Evolutionary conservation across 2,329 filamentous ascomycete genomes (phyloP), one percentile per base, ranked within the genome.

Genomic region (Colletotrichum horii): DNA sequence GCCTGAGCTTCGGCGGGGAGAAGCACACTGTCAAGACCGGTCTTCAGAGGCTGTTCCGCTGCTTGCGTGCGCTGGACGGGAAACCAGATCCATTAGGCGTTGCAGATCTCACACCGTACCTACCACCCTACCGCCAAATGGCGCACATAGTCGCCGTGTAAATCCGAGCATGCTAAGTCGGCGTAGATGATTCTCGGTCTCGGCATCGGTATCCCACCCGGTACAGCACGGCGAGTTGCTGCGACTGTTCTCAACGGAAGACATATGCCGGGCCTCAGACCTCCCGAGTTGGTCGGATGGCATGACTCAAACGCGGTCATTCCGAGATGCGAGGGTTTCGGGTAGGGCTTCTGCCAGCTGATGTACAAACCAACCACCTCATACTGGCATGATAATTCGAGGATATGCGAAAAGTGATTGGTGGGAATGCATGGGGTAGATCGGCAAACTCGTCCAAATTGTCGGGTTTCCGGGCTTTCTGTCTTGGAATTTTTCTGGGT

Each of bases 1-100:
- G 74, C 15, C 60, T 76, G 11, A 66, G 36, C 15, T 71, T 71
- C 8, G 72, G 72, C 12, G 52, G 67, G 15, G 72, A 74, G 34
- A 71, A 71, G 26, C 32, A 74, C 3, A 71, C 67, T 1, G 62
- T 61, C 19, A 74, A 71, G 48, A 30, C 70, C 8, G 72, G 72
- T 15, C 34, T 74, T 3, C 67, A 66, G 36, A 71, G 72, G n/a
- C 24, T 74, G 2, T 60, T 66, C 22, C 19, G 55, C 3, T 52
- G 67, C 48, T 36, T 74, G 34, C 52, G 48, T 15, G 16, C 24
- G 61, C 67, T 71, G 7, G 72, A 74, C 11, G 67, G 36, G 22
- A 71, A 66, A 30, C 16, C 30, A 19, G 34, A 65, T n/a, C 9
- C 48, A 19, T 36, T 48, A 11, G 24, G 48, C 22, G 15, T 36